Evolutionary conservation across 345 rosid genomes (phyloP).

Genomic region (Psidium friedrichsthalianum): DNA sequence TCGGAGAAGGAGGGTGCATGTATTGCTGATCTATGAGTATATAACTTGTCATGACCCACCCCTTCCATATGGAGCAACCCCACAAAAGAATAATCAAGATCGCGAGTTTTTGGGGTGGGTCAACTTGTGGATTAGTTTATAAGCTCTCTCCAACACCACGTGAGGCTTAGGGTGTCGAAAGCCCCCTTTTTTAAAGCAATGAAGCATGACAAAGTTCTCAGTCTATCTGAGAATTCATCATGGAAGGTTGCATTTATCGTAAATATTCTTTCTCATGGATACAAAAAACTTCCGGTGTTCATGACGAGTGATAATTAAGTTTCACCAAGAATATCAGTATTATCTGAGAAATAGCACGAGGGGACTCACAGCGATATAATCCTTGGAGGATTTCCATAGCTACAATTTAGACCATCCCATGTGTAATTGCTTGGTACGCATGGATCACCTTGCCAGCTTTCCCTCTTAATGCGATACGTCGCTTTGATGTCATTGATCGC

Average conservation of each 20-base stretch:
- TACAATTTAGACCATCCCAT: constrained; percentile 16
- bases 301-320: no score
- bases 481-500: constrained; percentile 14
- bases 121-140: background rate
- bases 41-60: background rate
- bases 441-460: constrained; percentile 23
- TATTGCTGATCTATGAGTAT: background rate
- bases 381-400: background rate
- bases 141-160: background rate
- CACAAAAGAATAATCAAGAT: background rate
- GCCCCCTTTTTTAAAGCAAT: no score
- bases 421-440: constrained; percentile 3
- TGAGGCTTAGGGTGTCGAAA: background rate
- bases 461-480: background rate
- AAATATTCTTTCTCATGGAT: no score
- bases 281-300: no score
- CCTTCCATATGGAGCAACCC: background rate
- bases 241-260: no score
- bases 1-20: background rate
- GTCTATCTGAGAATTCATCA: no score
- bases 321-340: no score
- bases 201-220: no score
- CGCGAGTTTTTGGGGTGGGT: no score
- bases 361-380: constrained; percentile 12
- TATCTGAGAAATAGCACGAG: background rate